These are phyloP conservation scores for Drosera spatulata DNA, from an alignment of 179 eudicot species.

Conservation along the genomic window DNA sequence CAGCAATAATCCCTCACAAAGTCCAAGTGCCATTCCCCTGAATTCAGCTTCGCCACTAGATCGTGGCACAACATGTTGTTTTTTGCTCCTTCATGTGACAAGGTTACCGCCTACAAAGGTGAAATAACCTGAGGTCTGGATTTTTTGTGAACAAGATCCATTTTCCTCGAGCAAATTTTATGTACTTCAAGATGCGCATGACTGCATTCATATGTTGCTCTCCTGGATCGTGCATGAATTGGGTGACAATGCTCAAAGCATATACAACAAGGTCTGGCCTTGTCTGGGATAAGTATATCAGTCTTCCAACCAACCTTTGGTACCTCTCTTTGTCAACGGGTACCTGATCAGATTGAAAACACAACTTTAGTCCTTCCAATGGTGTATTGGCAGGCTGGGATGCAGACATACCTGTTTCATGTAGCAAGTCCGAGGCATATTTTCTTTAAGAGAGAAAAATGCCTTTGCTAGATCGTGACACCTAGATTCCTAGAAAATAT, in stretches of 20 bases:
- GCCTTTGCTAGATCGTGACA: neutral
- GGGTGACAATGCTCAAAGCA: neutral
- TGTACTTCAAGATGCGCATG: neutral
- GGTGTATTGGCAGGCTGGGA: neutral
- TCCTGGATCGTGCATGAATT: slow-evolving; percentile 1
- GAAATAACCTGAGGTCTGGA: neutral
- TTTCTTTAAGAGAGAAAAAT: slow-evolving; percentile 1
- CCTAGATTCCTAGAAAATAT: neutral
- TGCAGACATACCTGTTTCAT: slow-evolving; percentile 1
- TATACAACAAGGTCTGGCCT: neutral
- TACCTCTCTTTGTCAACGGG: neutral
- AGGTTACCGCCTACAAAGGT: neutral
- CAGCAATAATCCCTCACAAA: neutral
- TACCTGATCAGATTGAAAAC: neutral
- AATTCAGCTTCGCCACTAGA: neutral
- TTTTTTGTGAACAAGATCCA: neutral
- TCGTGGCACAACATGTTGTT: neutral
- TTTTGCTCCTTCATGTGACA: neutral
- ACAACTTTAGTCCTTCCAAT: neutral
- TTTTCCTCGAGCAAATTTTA: neutral
- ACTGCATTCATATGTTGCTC: slow-evolving; percentile 1
- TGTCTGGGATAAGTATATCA: neutral
- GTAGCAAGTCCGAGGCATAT: neutral
- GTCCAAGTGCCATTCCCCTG: neutral
- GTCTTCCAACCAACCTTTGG: neutral